Evolutionary conservation across 2,329 filamentous ascomycete species (phyloP).

Genomic region (Fusarium papillatum): DNA sequence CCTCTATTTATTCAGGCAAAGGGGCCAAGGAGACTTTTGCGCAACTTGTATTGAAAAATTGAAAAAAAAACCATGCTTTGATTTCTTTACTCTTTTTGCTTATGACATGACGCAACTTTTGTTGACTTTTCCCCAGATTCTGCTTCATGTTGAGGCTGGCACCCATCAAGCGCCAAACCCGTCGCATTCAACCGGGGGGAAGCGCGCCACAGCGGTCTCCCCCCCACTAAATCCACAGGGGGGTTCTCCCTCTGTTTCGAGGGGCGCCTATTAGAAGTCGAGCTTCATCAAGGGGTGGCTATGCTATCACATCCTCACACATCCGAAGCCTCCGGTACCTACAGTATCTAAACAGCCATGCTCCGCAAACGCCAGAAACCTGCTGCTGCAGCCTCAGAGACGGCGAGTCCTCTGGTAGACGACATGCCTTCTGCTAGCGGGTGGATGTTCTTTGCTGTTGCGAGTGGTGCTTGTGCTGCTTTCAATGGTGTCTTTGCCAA

Average conservation of each 20-base stretch:
- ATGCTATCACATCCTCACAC: constrained; percentile 19
- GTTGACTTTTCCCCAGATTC: constrained; percentile 37
- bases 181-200: constrained; percentile 8
- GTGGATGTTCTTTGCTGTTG: constrained; percentile 79
- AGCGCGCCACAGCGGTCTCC: constrained; percentile 12
- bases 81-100: neutral
- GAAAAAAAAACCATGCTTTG: constrained; percentile 16
- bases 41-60: constrained; percentile 12
- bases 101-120: neutral
- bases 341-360: constrained; percentile 37
- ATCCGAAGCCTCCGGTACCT: constrained; percentile 26
- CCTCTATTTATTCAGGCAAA: neutral
- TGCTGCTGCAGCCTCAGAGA: constrained; percentile 19
- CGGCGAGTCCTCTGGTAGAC: constrained; percentile 1
- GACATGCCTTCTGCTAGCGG: constrained; percentile 40
- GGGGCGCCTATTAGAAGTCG: neutral
- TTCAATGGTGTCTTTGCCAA: constrained; percentile 90
- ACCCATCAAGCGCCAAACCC: neutral
- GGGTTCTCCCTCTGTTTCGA: constrained; percentile 16
- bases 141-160: constrained; percentile 10
- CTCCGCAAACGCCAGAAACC: constrained; percentile 44
- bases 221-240: constrained; percentile 33
- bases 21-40: neutral
- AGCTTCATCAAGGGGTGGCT: constrained; percentile 31
- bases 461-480: constrained; percentile 83